Base-by-base conservation (phyloP, 768 basidiomycete species). In the Collybia sordida region DNA sequence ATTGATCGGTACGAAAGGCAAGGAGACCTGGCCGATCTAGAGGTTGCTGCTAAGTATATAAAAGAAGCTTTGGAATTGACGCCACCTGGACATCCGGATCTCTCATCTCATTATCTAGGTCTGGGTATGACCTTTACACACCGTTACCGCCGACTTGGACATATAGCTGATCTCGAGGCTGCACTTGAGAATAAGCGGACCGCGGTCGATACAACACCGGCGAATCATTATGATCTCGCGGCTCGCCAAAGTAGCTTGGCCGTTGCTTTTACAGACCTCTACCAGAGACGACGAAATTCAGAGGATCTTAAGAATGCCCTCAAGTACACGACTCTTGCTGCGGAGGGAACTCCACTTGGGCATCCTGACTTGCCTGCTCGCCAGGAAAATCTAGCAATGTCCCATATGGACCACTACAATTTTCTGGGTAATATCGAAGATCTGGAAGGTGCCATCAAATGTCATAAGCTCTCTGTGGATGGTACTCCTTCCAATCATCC, bases 271-370 rank as follows among this genome's bases (percentile, higher is more conserved):
- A 22, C 25, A 3, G 38, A 43, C 18, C 44, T 49, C 2, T 54
- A 35, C 23, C 36, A 42, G 1, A 35, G 40, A 5, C 45, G 47
- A 5, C 40, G 46, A 12, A 39, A 55, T 25, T 7, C 41, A 12
- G 50, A 47, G 8, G 54, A 55, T n/a, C 23, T 55, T 3, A 36
- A 55, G 15, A 18, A 15, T 22, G 21, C 54, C 22, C 18, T 55
- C 3, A 18, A 45, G 8, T 47, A 25, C 24, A 41, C 14, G 7
- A 42, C 47, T 23, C 19, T 12, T 6, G 37, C 41, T 19, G 19
- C 51, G 8, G 35, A 42, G 6, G 46, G 35, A 5, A 35, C 41
- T 11, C 45, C 46, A 6, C 23, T 21, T 15, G 45, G 36, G 19
- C 31, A 51, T 48, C 50, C 50, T 14, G 42, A 55, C 17, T 36